Percentiles rank a stretch among this genome's conserved stretches.
Conservation (phyloP, 371 early-diverging fungal genomes). For the Mortierella sp. region DNA sequence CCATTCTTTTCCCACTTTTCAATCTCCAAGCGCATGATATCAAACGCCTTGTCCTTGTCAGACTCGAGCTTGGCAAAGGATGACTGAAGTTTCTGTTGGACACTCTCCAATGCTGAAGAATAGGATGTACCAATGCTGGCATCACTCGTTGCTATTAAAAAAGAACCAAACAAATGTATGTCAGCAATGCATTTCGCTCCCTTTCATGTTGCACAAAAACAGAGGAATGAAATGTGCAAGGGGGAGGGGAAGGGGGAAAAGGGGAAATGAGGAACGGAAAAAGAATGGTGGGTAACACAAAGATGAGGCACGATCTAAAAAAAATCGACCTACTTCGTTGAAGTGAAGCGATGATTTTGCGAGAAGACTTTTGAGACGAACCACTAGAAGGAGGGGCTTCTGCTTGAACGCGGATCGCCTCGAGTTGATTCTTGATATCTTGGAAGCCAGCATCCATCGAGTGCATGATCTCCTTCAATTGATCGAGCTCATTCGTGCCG, state of each 20-base stretch:
- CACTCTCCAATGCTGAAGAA: slow-evolving; percentile 23
- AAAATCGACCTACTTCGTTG: no score
- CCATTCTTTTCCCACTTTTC: slow-evolving; percentile 54
- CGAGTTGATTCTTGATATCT: slow-evolving; percentile 55
- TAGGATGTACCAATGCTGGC: slow-evolving; percentile 18
- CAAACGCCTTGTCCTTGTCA: slow-evolving; percentile 52
- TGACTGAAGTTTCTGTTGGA: slow-evolving; percentile 33
- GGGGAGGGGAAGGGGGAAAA: no score
- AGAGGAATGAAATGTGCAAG: no score
- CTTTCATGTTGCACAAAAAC: no score
- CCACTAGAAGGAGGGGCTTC: slow-evolving; percentile 2
- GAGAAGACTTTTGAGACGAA: slow-evolving; percentile 5
- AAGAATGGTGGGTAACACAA: no score
- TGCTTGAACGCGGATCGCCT: slow-evolving; percentile 24
- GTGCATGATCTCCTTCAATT: slow-evolving; percentile 45
- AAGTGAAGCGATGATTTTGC: slow-evolving; percentile 22
- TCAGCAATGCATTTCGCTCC: background rate
- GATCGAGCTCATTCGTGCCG: slow-evolving; percentile 28
- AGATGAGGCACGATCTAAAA: no score
- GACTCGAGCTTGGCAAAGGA: slow-evolving; percentile 33
- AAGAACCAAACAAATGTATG: background rate
- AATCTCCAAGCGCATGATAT: slow-evolving; percentile 50
- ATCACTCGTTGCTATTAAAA: slow-evolving; percentile 41
- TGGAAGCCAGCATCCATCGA: slow-evolving; percentile 59
- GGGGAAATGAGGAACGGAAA: no score